These are phyloP conservation scores for Syncephalastrum monosporum DNA, from an alignment of 371 early-diverging fungal genomes.

Conservation along the genomic window DNA sequence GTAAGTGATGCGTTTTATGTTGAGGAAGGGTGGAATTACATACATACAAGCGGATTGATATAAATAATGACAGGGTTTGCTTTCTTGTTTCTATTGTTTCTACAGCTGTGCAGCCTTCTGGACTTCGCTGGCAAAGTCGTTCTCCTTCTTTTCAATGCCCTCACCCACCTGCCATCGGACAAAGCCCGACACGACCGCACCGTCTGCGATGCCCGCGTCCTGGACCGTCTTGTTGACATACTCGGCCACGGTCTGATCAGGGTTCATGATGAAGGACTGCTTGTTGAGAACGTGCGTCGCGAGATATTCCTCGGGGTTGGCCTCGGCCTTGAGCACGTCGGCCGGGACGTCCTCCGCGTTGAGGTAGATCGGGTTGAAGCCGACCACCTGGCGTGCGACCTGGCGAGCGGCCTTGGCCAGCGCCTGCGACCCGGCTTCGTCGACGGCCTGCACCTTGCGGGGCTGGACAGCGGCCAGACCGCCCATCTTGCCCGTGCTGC, in stretches of 20 bases:
- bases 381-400: constrained; percentile 79
- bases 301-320: constrained; percentile 45
- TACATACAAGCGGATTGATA: too few relatives aligned
- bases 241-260: constrained; percentile 61
- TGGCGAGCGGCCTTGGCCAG: constrained; percentile 60
- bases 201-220: constrained; percentile 51
- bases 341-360: constrained; percentile 49
- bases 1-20: too few relatives aligned
- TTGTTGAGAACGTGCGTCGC: constrained; percentile 64
- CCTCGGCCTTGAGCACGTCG: constrained; percentile 33
- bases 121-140: constrained; percentile 82
- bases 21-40: too few relatives aligned
- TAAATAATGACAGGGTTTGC: too few relatives aligned
- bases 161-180: constrained; percentile 84
- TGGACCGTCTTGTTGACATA: constrained; percentile 34
- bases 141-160: constrained; percentile 74
- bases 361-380: constrained; percentile 64
- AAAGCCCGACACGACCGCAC: constrained; percentile 62
- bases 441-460: constrained; percentile 30
- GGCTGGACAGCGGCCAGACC: constrained; percentile 64
- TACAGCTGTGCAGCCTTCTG: constrained; percentile 29
- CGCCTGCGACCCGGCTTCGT: constrained; percentile 27
- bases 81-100: background rate
- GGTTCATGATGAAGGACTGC: constrained; percentile 77
- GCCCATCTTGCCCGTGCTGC: constrained; percentile 63